Conservation (phyloP, 352 stramenopile genomes). For the Ophiocytium majus region DNA sequence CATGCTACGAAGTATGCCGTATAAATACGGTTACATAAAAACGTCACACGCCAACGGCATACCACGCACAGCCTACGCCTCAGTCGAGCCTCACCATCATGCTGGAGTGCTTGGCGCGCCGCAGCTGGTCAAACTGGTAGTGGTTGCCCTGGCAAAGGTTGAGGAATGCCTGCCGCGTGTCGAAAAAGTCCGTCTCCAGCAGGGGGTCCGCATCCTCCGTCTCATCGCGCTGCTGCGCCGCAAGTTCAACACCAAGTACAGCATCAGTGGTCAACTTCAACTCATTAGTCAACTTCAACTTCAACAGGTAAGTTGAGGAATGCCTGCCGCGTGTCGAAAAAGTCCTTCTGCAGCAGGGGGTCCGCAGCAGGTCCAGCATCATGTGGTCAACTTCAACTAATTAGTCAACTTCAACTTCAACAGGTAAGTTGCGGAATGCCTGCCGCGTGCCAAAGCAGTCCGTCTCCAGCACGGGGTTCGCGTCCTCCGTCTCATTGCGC, state of each 20-base stretch:
- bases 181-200: constrained; percentile 95
- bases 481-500: constrained; percentile 67
- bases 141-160: constrained; percentile 94
- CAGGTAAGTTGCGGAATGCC: constrained; percentile 93
- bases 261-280: too few relatives aligned
- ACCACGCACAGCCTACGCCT: too few relatives aligned
- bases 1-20: too few relatives aligned
- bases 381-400: too few relatives aligned
- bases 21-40: too few relatives aligned
- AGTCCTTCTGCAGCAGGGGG: constrained; percentile 93
- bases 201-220: constrained; percentile 78
- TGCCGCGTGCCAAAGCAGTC: constrained; percentile 95
- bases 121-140: constrained; percentile 97
- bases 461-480: constrained; percentile 89
- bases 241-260: too few relatives aligned
- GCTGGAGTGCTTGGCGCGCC: constrained; percentile 95
- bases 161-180: constrained; percentile 93
- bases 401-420: too few relatives aligned
- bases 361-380: too few relatives aligned
- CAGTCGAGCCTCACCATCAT: constrained; percentile 98
- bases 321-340: constrained; percentile 92
- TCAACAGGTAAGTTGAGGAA: constrained; percentile 97
- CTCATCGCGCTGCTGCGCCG: constrained; percentile 65
- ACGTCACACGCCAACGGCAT: too few relatives aligned
- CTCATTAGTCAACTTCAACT: too few relatives aligned